Conservation (phyloP, 345 rosid genomes). For the Trapa bicornis region DNA sequence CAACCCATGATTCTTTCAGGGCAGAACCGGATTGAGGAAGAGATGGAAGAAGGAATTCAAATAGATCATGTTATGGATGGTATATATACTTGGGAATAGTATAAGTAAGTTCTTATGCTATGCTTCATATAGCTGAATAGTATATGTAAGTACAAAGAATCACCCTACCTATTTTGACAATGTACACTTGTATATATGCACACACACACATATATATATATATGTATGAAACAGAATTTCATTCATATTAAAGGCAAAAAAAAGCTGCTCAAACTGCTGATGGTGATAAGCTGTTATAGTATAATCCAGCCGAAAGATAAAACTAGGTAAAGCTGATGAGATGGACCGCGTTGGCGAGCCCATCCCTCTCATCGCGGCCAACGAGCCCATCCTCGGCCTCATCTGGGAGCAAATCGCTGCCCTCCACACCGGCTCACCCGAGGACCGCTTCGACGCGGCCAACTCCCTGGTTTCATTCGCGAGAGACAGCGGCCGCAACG, state of each 20-base stretch:
- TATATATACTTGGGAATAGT: not conserved
- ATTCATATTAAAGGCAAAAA: too few relatives aligned
- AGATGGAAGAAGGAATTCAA: not conserved
- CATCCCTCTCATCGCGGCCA: constrained; percentile 71
- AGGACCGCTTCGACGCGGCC: constrained; percentile 59
- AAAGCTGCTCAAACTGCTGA: too few relatives aligned
- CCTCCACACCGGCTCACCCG: constrained; percentile 50
- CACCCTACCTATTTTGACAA: too few relatives aligned
- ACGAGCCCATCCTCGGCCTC: constrained; percentile 71
- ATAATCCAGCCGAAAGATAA: constrained; percentile 27
- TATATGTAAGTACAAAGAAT: not conserved
- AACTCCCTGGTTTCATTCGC: constrained; percentile 72
- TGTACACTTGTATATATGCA: too few relatives aligned
- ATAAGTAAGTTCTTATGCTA: not conserved
- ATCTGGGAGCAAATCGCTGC: constrained; percentile 84
- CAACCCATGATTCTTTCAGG: not conserved
- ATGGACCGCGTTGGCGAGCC: constrained; percentile 72
- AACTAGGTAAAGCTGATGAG: too few relatives aligned
- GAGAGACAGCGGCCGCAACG: constrained; percentile 65
- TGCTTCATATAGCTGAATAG: not conserved
- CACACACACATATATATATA: too few relatives aligned
- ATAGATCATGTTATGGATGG: not conserved
- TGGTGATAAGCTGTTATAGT: constrained; percentile 19
- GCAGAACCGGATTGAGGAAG: not conserved
- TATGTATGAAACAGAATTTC: too few relatives aligned